These are phyloP conservation scores for Citrus reticulata DNA, from an alignment of 345 rosid genomes.

Conservation along the genomic window DNA sequence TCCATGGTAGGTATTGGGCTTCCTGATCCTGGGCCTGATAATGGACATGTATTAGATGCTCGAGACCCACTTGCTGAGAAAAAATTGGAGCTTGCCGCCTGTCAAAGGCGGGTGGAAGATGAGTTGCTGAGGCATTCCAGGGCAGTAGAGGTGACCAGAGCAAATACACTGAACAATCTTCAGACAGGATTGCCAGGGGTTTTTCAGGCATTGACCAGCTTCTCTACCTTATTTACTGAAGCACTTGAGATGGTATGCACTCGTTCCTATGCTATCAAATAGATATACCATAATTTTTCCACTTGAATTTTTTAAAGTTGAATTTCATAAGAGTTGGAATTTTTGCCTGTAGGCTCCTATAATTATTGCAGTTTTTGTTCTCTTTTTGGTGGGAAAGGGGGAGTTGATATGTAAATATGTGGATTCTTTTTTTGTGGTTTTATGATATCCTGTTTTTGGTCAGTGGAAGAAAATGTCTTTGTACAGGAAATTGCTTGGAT, in stretches of 20 bases:
- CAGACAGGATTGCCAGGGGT: slow-evolving; percentile 96
- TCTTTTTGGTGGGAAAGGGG: slow-evolving; percentile 1
- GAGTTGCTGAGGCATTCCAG: slow-evolving; percentile 87
- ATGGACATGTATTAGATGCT: slow-evolving; percentile 67
- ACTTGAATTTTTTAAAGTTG: slow-evolving; percentile 22
- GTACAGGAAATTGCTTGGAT: slow-evolving; percentile 44
- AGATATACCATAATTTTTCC: slow-evolving; percentile 23
- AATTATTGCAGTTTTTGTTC: slow-evolving; percentile 6
- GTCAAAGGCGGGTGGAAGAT: slow-evolving; percentile 86
- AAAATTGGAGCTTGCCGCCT: slow-evolving; percentile 77
- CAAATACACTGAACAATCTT: slow-evolving; percentile 80
- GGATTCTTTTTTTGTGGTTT: slow-evolving; percentile 13
- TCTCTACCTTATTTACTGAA: slow-evolving; percentile 71
- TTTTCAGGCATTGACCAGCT: slow-evolving; percentile 83
- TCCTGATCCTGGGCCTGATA: slow-evolving; percentile 68
- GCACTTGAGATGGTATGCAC: slow-evolving; percentile 67
- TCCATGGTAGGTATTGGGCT: slow-evolving; percentile 85
- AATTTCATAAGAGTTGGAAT: slow-evolving; percentile 29
- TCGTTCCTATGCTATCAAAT: slow-evolving; percentile 76
- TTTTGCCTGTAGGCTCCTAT: slow-evolving; percentile 34
- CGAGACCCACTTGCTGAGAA: slow-evolving; percentile 88
- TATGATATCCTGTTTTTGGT: not conserved
- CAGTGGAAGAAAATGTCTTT: slow-evolving; percentile 21
- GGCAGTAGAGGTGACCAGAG: slow-evolving; percentile 88
- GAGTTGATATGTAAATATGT: slow-evolving; percentile 37